Evolutionary conservation across 306 rosid genomes (phyloP).

Genomic region (Boehmeria nivea): DNA sequence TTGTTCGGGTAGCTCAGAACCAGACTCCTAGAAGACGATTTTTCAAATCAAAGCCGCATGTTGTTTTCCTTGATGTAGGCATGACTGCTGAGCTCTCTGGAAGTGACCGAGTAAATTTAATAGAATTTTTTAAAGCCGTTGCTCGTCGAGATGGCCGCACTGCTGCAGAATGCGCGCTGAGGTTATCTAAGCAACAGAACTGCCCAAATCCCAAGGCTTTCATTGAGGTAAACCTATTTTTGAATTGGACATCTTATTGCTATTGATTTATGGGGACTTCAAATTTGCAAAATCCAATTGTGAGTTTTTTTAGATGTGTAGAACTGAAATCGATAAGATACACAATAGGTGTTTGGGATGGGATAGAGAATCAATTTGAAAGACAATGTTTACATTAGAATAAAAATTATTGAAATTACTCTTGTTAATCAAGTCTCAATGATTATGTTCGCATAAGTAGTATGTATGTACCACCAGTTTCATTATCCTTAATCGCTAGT

Average conservation of each 20-base stretch:
- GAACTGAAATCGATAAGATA: no score
- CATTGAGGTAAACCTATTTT: slow-evolving; percentile 56
- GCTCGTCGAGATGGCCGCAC: slow-evolving; percentile 93
- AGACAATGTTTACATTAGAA: no score
- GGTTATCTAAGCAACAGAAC: slow-evolving; percentile 77
- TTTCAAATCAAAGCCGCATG: slow-evolving; percentile 96
- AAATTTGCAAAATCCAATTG: background rate
- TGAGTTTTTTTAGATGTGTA: background rate
- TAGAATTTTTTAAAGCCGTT: slow-evolving; percentile 92
- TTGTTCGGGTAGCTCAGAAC: slow-evolving; percentile 67
- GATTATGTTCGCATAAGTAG: no score
- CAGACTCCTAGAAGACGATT: slow-evolving; percentile 62
- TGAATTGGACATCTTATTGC: no score
- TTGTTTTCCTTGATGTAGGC: slow-evolving; percentile 97
- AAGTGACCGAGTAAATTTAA: slow-evolving; percentile 74
- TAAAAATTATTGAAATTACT: no score
- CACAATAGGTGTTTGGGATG: no score
- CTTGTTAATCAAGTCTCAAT: no score
- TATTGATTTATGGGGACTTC: no score
- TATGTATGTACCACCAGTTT: no score
- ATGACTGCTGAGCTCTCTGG: slow-evolving; percentile 98
- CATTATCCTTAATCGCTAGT: background rate
- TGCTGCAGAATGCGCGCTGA: slow-evolving; percentile 78
- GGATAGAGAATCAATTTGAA: no score
- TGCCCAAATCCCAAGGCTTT: slow-evolving; percentile 96